phyloP scores from a whole-genome alignment of 2,329 filamentous ascomycete species.

The Nigrospora oryzae region DNA sequence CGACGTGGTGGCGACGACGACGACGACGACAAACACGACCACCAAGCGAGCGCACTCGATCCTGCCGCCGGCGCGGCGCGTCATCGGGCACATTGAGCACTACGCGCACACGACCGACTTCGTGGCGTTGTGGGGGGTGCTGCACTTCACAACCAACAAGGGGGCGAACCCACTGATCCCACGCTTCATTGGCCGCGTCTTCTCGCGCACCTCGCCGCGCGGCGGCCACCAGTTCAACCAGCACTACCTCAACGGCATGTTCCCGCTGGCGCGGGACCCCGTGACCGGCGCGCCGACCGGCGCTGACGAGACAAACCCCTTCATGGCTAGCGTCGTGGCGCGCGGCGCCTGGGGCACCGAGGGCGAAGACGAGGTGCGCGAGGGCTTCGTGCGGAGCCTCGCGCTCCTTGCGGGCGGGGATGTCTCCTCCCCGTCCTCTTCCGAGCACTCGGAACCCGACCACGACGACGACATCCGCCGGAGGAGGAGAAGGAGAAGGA shows the following conservation, averaged over 20 bases:
- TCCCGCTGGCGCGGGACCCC: slow-evolving; percentile 37
- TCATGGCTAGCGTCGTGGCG: slow-evolving; percentile 51
- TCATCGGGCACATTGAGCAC: slow-evolving; percentile 69
- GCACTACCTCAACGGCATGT: slow-evolving; percentile 56
- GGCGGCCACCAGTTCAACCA: slow-evolving; percentile 53
- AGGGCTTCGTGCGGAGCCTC: slow-evolving; percentile 40
- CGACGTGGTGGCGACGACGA: too few relatives aligned
- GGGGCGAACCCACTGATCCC: slow-evolving; percentile 38
- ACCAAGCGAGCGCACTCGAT: slow-evolving; percentile 9
- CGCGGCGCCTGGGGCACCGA: slow-evolving; percentile 34
- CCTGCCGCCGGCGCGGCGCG: slow-evolving; percentile 30
- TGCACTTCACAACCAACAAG: slow-evolving; percentile 53
- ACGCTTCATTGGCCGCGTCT: slow-evolving; percentile 54
- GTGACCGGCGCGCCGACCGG: slow-evolving; percentile 31
- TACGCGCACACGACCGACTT: slow-evolving; percentile 70
- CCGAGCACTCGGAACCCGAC: too few relatives aligned
- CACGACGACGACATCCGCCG: not conserved
- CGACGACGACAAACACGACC: slow-evolving; percentile 8
- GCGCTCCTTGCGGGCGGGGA: slow-evolving; percentile 21
- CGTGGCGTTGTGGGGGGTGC: slow-evolving; percentile 64
- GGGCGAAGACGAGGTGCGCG: slow-evolving; percentile 28
- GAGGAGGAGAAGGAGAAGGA: not conserved
- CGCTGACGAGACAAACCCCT: slow-evolving; percentile 41
- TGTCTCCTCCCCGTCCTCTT: too few relatives aligned
- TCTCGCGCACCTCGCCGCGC: slow-evolving; percentile 38